Percentiles rank a stretch among this genome's conserved stretches.
phyloP scores from a whole-genome alignment of 208 protist genomes.

The Trypanosoma cruzi region DNA sequence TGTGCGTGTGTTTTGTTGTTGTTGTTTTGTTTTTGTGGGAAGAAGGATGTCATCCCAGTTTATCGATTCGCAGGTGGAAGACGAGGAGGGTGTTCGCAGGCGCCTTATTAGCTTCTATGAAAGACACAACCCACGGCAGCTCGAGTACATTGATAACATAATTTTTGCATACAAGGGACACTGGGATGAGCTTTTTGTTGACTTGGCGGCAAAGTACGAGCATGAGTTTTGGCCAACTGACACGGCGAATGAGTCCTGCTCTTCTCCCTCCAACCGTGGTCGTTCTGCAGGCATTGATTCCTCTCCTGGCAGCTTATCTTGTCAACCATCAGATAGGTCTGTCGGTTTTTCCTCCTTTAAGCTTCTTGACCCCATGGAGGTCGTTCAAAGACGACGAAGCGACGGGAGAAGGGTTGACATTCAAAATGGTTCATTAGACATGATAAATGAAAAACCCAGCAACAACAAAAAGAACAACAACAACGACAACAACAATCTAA shows the following conservation, averaged over 20 bases:
- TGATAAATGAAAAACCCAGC: no score
- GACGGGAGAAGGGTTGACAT: not conserved
- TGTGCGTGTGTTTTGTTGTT: not conserved
- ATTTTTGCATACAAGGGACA: conserved; percentile 21
- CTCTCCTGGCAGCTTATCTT: not conserved
- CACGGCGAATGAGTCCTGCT: not conserved
- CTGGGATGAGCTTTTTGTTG: conserved; percentile 18
- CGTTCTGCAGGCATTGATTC: not conserved
- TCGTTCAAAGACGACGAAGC: not conserved
- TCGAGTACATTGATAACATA: conserved; percentile 21
- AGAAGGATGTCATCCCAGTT: conserved; percentile 18
- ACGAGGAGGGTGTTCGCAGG: conserved; percentile 3
- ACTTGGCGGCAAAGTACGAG: conserved; percentile 20
- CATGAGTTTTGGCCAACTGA: not conserved
- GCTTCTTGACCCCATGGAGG: conserved; percentile 13
- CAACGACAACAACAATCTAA: not conserved
- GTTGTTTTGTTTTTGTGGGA: not conserved
- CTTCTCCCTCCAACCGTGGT: not conserved
- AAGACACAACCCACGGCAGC: conserved; percentile 13
- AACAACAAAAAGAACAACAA: no score
- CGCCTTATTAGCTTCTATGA: conserved; percentile 24
- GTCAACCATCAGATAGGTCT: not conserved
- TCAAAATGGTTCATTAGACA: no score
- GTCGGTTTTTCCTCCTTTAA: not conserved
- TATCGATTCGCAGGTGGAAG: not conserved